Conservation (phyloP, 257 asterid genomes). For the Nicotiana tabacum region DNA sequence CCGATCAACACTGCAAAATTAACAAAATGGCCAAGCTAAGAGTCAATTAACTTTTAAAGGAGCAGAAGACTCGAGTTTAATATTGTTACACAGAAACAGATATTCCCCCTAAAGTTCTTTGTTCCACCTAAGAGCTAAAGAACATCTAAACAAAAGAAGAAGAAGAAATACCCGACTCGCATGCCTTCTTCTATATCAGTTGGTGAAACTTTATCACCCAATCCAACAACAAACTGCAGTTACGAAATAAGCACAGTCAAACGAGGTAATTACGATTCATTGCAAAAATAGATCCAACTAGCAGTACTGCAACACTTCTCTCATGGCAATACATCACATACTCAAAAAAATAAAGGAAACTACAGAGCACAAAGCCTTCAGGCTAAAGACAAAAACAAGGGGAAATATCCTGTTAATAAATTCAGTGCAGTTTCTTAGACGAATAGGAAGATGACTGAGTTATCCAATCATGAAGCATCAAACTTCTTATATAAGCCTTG, state of each 20-base stretch:
- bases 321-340: neutral
- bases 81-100: neutral
- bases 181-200: slow-evolving; percentile 98
- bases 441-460: neutral
- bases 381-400: neutral
- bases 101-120: neutral
- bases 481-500: neutral
- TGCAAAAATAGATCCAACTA: neutral
- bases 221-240: slow-evolving; percentile 90
- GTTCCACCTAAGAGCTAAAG: neutral
- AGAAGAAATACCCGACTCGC: slow-evolving; percentile 71
- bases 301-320: neutral
- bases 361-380: neutral
- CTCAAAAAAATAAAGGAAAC: neutral
- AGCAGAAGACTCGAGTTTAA: neutral
- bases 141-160: neutral
- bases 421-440: neutral
- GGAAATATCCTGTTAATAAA: neutral
- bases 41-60: neutral
- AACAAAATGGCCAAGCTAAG: slow-evolving; percentile 14
- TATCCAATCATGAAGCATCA: neutral
- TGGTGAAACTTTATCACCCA: slow-evolving; percentile 94
- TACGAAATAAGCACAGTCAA: slow-evolving; percentile 19
- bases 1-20: slow-evolving; percentile 76
- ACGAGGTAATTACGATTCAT: slow-evolving; percentile 32